Evolutionary conservation across 176 grass and related monocot genomes (phyloP).

Genomic region (Aegilops speltoides): DNA sequence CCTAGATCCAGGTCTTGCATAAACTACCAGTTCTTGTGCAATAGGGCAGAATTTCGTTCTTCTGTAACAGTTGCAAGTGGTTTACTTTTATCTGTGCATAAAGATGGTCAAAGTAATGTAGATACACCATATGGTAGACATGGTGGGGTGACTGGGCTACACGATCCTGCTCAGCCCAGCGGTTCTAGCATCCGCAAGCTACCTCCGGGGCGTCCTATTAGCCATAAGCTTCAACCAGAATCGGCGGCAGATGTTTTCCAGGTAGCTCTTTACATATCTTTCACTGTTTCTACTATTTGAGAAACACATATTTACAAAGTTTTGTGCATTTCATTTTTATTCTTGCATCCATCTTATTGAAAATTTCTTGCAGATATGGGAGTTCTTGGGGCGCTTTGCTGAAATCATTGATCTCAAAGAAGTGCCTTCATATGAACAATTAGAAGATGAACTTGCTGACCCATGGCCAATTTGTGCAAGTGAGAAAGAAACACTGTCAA

Average conservation of each 20-base stretch:
- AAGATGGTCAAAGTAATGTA: constrained; percentile 42
- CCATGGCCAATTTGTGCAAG: constrained; percentile 73
- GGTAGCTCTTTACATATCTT: constrained; percentile 51
- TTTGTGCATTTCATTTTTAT: constrained; percentile 40
- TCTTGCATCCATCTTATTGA: constrained; percentile 20
- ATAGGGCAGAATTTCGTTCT: constrained; percentile 56
- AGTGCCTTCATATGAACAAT: constrained; percentile 78
- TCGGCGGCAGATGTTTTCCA: constrained; percentile 81
- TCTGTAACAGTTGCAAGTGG: constrained; percentile 79
- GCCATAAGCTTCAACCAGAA: constrained; percentile 73
- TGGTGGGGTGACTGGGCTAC: constrained; percentile 30
- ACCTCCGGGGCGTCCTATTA: constrained; percentile 65
- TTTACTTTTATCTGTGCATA: constrained; percentile 45
- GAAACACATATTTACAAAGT: constrained; percentile 27
- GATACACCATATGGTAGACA: constrained; percentile 46
- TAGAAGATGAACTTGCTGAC: constrained; percentile 95
- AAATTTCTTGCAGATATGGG: constrained; percentile 70
- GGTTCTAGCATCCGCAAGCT: constrained; percentile 41
- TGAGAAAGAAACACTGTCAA: constrained; percentile 38
- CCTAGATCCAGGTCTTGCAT: constrained; percentile 62
- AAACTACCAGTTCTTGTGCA: constrained; percentile 67
- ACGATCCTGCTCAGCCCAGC: constrained; percentile 41
- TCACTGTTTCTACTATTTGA: constrained; percentile 19
- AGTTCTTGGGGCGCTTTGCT: constrained; percentile 74
- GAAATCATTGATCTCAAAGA: constrained; percentile 75